Percentiles rank a stretch among this genome's conserved stretches.
Evolutionary conservation across 2,329 filamentous ascomycete species (phyloP).

Genomic region (Colletotrichum trifolii): DNA sequence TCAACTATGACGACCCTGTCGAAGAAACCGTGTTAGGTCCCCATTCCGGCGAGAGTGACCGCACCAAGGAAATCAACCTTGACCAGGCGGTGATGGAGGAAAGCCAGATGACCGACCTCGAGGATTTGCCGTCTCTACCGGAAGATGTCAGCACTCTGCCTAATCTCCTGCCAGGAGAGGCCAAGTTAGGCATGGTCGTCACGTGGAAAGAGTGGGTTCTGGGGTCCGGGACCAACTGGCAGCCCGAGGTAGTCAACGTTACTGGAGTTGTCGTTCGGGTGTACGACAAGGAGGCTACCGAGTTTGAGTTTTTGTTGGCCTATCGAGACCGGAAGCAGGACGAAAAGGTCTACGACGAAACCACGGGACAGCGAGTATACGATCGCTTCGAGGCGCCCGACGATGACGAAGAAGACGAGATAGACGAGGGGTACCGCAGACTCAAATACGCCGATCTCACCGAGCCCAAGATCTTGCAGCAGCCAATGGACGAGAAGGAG

Average conservation of each 20-base stretch:
- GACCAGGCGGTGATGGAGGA: conserved; percentile 40
- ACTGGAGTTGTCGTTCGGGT: conserved; percentile 74
- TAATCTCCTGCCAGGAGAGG: conserved; percentile 58
- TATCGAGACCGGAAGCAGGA: conserved; percentile 72
- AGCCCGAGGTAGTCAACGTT: conserved; percentile 71
- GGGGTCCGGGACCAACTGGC: conserved; percentile 72
- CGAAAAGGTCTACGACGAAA: conserved; percentile 70
- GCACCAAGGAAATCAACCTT: no score
- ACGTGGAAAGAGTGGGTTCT: conserved; percentile 75
- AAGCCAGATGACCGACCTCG: conserved; percentile 60
- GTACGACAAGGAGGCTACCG: conserved; percentile 60
- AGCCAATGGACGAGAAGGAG: conserved; percentile 41
- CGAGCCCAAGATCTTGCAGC: conserved; percentile 73
- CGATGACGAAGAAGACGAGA: conserved; percentile 67
- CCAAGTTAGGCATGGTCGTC: conserved; percentile 70
- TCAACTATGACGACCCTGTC: conserved; percentile 53
- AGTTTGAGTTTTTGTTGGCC: conserved; percentile 73
- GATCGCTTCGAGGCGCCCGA: conserved; percentile 81
- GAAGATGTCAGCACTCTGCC: conserved; percentile 66
- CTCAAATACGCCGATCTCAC: conserved; percentile 72
- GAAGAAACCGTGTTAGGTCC: conserved; percentile 41
- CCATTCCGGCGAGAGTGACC: background rate
- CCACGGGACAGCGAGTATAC: conserved; percentile 78
- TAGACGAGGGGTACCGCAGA: conserved; percentile 70
- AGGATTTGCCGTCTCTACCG: conserved; percentile 74